Evolutionary conservation across 257 asterid species (phyloP).

Genomic region (Solanum etuberosum): DNA sequence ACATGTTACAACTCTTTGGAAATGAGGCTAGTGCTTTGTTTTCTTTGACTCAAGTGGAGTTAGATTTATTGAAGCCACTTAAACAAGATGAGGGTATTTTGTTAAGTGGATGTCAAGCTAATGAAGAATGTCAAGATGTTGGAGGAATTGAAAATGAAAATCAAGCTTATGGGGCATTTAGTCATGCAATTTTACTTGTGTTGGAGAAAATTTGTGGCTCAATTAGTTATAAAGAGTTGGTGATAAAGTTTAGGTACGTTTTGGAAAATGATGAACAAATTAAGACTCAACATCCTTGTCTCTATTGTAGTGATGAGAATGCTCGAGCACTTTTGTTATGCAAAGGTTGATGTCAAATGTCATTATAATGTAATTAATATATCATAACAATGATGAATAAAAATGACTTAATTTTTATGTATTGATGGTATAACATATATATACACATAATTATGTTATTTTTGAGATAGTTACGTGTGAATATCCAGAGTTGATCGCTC

Average conservation of each 20-base stretch:
- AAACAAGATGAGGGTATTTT: conserved; percentile 66
- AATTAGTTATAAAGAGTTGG: conserved; percentile 45
- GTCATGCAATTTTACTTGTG: conserved; percentile 46
- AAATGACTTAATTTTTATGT: not conserved
- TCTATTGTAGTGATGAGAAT: conserved; percentile 54
- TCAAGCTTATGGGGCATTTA: conserved; percentile 63
- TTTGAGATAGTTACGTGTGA: not conserved
- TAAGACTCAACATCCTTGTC: conserved; percentile 64
- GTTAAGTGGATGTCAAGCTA: conserved; percentile 69
- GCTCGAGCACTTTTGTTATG: conserved; percentile 43
- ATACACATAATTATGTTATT: not conserved
- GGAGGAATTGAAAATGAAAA: conserved; percentile 15
- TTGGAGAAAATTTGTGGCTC: conserved; percentile 38
- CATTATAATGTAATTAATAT: not conserved
- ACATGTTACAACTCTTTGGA: conserved; percentile 54
- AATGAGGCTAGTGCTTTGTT: conserved; percentile 53
- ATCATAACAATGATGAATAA: not conserved
- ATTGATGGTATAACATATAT: too few species aligned
- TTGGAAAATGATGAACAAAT: conserved; percentile 32
- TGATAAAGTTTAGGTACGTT: conserved; percentile 43
- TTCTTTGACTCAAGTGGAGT: conserved; percentile 15
- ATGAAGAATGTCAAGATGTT: conserved; percentile 66
- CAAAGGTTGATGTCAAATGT: not conserved
- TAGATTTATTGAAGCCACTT: conserved; percentile 20
- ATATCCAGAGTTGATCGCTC: too few species aligned